Percentiles rank a stretch among this genome's conserved stretches.
Evolutionary conservation across 139 green algal genomes (phyloP).

Genomic region (Chlorella sp.): DNA sequence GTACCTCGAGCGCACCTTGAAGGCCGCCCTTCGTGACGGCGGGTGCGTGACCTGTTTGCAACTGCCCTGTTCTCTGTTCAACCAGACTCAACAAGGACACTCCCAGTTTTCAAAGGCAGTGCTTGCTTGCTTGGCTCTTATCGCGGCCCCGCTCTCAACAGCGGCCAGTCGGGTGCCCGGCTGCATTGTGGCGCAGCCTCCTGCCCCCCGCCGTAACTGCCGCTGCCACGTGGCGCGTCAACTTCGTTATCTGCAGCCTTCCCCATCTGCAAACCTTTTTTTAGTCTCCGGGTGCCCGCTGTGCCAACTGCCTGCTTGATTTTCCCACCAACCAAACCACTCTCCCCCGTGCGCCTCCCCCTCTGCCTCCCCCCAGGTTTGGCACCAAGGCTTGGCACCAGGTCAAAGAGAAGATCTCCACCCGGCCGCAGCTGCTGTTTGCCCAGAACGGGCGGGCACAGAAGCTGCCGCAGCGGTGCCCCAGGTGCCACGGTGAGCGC

Average conservation of each 20-base stretch:
- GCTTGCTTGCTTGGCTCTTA: too few species aligned
- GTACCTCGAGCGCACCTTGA: slow-evolving; percentile 1
- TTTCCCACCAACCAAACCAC: too few species aligned
- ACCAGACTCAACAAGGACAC: too few species aligned
- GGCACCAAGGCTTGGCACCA: not conserved
- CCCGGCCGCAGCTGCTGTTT: not conserved
- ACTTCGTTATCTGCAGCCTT: too few species aligned
- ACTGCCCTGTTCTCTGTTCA: too few species aligned
- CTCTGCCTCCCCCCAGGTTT: not conserved
- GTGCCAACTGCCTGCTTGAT: not conserved
- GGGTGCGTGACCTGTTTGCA: not conserved
- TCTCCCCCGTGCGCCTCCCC: too few species aligned
- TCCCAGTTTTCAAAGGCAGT: too few species aligned
- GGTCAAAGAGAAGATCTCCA: not conserved
- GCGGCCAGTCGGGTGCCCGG: not conserved
- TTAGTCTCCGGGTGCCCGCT: not conserved
- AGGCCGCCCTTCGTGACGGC: not conserved
- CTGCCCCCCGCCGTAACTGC: not conserved
- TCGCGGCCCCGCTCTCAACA: too few species aligned
- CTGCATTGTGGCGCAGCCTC: not conserved
- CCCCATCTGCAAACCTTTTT: not conserved
- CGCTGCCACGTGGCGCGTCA: not conserved
- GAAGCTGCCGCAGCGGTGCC: not conserved
- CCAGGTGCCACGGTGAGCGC: not conserved
- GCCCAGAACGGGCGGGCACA: not conserved